phyloP scores from a whole-genome alignment of 352 stramenopile species.

The Phytophthora pini region DNA sequence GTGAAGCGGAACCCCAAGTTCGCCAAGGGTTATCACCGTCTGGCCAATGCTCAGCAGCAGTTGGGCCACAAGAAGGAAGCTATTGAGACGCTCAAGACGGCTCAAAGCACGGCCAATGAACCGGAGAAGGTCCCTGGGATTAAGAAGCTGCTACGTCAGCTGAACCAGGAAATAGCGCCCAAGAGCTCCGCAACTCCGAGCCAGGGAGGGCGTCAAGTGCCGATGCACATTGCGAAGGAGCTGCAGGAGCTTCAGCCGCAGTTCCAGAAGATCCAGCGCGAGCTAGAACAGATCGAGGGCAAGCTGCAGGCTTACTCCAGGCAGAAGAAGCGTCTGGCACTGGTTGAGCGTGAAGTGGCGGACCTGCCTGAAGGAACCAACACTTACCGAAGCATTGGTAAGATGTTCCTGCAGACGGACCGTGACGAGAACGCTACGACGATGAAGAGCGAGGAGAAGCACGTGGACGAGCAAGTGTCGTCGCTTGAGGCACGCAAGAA shows the following conservation, averaged over 20 bases:
- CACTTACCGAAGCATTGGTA: slow-evolving; percentile 83
- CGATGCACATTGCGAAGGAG: slow-evolving; percentile 73
- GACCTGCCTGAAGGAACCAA: slow-evolving; percentile 66
- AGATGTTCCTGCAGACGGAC: slow-evolving; percentile 83
- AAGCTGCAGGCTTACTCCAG: slow-evolving; percentile 65
- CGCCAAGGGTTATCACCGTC: slow-evolving; percentile 80
- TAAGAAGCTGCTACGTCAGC: slow-evolving; percentile 78
- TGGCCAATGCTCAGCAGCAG: slow-evolving; percentile 85
- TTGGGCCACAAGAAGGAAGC: slow-evolving; percentile 73
- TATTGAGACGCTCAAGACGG: slow-evolving; percentile 65
- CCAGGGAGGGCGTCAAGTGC: slow-evolving; percentile 49
- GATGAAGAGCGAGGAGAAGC: slow-evolving; percentile 66
- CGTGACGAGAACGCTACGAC: slow-evolving; percentile 56
- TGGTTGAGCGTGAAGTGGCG: slow-evolving; percentile 75
- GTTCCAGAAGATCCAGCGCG: slow-evolving; percentile 77
- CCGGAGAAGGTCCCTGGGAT: slow-evolving; percentile 72
- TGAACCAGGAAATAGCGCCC: slow-evolving; percentile 57
- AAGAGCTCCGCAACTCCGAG: slow-evolving; percentile 19
- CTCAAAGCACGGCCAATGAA: slow-evolving; percentile 35
- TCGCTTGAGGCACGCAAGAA: slow-evolving; percentile 83
- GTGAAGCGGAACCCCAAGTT: slow-evolving; percentile 76
- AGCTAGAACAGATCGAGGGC: slow-evolving; percentile 80
- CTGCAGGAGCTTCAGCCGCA: slow-evolving; percentile 85
- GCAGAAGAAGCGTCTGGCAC: slow-evolving; percentile 80
- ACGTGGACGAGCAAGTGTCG: slow-evolving; percentile 70